Conservation (phyloP, 2,329 filamentous ascomycete genomes). For the Stemphylium beticola region DNA sequence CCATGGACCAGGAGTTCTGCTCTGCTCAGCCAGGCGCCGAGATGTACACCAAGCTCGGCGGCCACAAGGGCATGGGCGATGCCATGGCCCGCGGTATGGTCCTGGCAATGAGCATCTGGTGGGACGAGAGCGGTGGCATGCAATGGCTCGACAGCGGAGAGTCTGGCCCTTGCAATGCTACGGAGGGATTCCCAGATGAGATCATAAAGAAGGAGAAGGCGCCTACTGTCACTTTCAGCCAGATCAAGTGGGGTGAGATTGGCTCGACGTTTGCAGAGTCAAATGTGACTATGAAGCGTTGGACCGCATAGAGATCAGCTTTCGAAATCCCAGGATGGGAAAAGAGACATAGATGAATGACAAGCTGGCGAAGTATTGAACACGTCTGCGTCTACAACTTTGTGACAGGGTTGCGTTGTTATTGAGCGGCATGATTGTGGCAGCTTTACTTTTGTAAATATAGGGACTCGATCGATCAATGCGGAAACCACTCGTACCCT, state of each 20-base stretch:
- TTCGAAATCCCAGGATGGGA: too few relatives aligned
- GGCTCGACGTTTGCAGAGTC: conserved; percentile 56
- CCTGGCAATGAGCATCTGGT: conserved; percentile 63
- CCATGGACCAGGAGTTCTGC: conserved; percentile 43
- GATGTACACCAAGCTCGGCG: conserved; percentile 48
- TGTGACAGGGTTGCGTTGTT: too few relatives aligned
- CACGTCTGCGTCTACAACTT: too few relatives aligned
- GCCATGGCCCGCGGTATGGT: conserved; percentile 60
- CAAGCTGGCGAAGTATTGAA: too few relatives aligned
- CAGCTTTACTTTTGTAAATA: too few relatives aligned
- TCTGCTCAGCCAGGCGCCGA: conserved; percentile 32
- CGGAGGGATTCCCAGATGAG: conserved; percentile 59
- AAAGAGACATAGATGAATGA: too few relatives aligned
- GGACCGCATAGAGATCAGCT: conserved; percentile 20
- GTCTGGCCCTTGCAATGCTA: conserved; percentile 61
- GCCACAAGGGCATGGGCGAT: conserved; percentile 54
- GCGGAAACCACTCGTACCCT: too few relatives aligned
- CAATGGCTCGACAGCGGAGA: conserved; percentile 62
- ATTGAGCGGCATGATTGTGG: too few relatives aligned
- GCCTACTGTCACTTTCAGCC: conserved; percentile 61
- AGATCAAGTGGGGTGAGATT: conserved; percentile 67
- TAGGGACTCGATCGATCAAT: too few relatives aligned
- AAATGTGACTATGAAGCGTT: conserved; percentile 18
- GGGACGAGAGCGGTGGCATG: conserved; percentile 61
- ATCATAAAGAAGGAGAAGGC: conserved; percentile 57